A percentile compares a stretch with the other conserved stretches of the same genome.
phyloP scores from a whole-genome alignment of 306 rosid species.

The Vigna angularis region DNA sequence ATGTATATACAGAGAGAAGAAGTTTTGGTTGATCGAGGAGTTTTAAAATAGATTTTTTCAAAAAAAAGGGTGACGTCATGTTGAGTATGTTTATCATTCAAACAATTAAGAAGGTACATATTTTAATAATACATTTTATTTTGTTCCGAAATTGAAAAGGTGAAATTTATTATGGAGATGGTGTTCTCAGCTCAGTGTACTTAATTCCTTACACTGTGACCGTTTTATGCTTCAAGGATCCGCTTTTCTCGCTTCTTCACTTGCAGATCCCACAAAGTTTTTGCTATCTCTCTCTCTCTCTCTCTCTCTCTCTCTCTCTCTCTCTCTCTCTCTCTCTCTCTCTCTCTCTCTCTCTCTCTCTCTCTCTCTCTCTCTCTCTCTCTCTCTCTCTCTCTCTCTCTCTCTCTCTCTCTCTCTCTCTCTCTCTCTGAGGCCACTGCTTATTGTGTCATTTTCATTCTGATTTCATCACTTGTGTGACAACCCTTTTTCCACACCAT shows the following conservation, averaged over 20 bases:
- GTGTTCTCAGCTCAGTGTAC: constrained; percentile 48
- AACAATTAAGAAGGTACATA: not conserved
- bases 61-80: not conserved
- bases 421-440: constrained; percentile 1
- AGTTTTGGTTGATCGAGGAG: not conserved
- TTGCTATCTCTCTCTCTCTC: constrained; percentile 20
- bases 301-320: constrained; percentile 12
- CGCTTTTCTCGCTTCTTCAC: constrained; percentile 68
- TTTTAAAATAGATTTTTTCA: not conserved
- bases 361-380: too few species aligned
- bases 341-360: too few species aligned
- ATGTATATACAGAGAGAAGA: too few species aligned
- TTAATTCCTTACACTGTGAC: constrained; percentile 59
- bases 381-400: too few species aligned
- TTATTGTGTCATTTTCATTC: constrained; percentile 49
- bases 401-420: not conserved
- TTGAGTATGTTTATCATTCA: not conserved
- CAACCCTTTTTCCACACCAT: constrained; percentile 25
- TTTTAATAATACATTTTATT: not conserved
- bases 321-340: too few species aligned
- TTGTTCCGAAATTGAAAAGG: not conserved
- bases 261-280: constrained; percentile 39
- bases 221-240: constrained; percentile 67
- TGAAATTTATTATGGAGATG: not conserved
- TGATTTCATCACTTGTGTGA: constrained; percentile 39